phyloP scores from a whole-genome alignment of 371 early-diverging fungal genomes.

The Mortierella sp. region DNA sequence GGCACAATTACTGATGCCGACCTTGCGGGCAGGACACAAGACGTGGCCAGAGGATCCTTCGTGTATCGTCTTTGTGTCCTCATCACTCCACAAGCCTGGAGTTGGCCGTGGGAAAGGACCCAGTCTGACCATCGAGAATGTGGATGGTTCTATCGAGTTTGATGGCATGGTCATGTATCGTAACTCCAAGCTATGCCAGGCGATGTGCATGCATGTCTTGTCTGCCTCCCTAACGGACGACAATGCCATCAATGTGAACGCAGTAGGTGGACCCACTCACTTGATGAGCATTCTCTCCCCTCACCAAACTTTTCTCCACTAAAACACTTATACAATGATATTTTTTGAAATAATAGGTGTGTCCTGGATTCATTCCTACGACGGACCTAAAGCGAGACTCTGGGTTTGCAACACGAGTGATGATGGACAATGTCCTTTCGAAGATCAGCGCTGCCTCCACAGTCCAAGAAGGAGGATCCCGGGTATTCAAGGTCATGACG shows the following conservation, averaged over 20 bases:
- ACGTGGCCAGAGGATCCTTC: slow-evolving; percentile 25
- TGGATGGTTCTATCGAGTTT: slow-evolving; percentile 46
- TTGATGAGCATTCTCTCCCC: no score
- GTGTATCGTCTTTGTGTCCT: slow-evolving; percentile 42
- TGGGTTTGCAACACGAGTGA: slow-evolving; percentile 30
- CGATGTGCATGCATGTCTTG: slow-evolving; percentile 30
- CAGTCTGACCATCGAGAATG: slow-evolving; percentile 47
- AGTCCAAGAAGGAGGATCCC: slow-evolving; percentile 32
- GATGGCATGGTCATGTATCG: slow-evolving; percentile 51
- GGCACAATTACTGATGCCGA: slow-evolving; percentile 38
- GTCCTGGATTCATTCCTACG: slow-evolving; percentile 50
- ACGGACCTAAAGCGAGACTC: slow-evolving; percentile 45
- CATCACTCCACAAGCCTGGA: slow-evolving; percentile 43
- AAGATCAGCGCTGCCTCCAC: slow-evolving; percentile 36
- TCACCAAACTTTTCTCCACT: no score
- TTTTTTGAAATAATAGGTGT: slow-evolving; percentile 15
- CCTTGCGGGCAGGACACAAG: slow-evolving; percentile 17
- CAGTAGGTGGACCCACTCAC: no score
- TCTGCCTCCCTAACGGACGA: slow-evolving; percentile 19
- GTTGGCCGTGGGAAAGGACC: slow-evolving; percentile 51
- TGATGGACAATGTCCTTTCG: slow-evolving; percentile 49
- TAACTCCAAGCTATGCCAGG: slow-evolving; percentile 41
- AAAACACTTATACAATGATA: no score
- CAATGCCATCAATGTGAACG: slow-evolving; percentile 32
- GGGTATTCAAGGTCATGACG: slow-evolving; percentile 30